Base-by-base conservation (phyloP, 352 stramenopile genomes). In the Phytophthora fragariae region DNA sequence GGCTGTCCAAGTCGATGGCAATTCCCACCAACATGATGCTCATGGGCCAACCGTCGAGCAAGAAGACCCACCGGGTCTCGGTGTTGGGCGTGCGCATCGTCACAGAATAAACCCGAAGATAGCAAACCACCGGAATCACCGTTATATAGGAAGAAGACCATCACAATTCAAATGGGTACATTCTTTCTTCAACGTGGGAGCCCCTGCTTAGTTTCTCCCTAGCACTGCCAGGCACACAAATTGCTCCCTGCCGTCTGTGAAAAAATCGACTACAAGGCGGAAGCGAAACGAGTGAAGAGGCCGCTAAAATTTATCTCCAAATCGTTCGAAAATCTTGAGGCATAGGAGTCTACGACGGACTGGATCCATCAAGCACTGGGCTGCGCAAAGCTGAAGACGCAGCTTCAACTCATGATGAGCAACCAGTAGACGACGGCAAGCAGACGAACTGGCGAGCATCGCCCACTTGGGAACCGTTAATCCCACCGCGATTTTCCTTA, bases 21-120 rank as follows among this genome's bases (percentile, higher is more conserved):
- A 77, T 98, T 5, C 85, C 84, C 5, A 89, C 79, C 37, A 97
- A 97, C 71, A 92, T 94, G 83, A 97, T 98, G 88, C 95, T 98
- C 72, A 97, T 98, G 72, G 79, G 81, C 8, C 92, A 93, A 70
- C 90, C 91, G 4, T 81, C 90, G 27, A 88, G 83, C 72, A 71
- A 85, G 37, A 92, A 88, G 35, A 86, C 88, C 27, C 90, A 97
- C 68, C 84, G 85, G 27, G 83, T 98, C n/a, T 90, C 83, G 21
- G 75, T 85, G 9, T 67, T 92, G 3, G 91, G 91, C 27, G 81
- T 97, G 44, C 85, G 91, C 37, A 80, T 97, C 62, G 95, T 97
- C 65, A 93, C 88, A 2, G 73, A 79, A 53, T 91, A 73, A 75
- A 8, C 19, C 7, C 6, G 44, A 9, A n/a, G 44, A 11, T 27